Evolutionary conservation across 148 eudicot species (phyloP).

Genomic region (Cornus kousa): DNA sequence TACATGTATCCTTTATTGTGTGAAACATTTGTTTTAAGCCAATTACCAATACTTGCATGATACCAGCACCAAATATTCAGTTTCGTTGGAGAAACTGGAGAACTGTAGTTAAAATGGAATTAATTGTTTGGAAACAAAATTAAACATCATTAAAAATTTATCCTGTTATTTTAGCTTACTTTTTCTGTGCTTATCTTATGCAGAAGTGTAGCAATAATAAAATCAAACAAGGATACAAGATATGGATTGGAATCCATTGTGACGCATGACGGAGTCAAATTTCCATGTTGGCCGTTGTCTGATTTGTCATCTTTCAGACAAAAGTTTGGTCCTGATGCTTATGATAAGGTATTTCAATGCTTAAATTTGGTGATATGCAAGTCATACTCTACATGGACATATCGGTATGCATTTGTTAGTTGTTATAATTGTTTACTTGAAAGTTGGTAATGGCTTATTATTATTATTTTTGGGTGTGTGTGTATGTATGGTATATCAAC

Average conservation of each 20-base stretch:
- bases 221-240: constrained; percentile 85
- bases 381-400: too few species aligned
- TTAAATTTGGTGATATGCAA: not conserved
- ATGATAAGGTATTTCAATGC: constrained; percentile 60
- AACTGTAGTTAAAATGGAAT: not conserved
- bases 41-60: not conserved
- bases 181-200: constrained; percentile 14
- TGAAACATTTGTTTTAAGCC: not conserved
- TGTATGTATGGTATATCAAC: not conserved
- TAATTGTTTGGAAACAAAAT: not conserved
- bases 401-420: not conserved
- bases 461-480: not conserved
- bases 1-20: not conserved
- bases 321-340: constrained; percentile 67
- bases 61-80: not conserved
- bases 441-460: not conserved
- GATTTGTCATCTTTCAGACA: constrained; percentile 70
- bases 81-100: not conserved
- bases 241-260: constrained; percentile 76
- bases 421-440: not conserved
- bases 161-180: constrained; percentile 3
- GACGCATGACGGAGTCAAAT: constrained; percentile 89
- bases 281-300: constrained; percentile 79
- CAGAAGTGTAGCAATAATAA: constrained; percentile 84
- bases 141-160: not conserved